Percentiles rank a stretch among this genome's conserved stretches.
Conservation (phyloP, 2,329 filamentous ascomycete species). For the Alternaria alternata region DNA sequence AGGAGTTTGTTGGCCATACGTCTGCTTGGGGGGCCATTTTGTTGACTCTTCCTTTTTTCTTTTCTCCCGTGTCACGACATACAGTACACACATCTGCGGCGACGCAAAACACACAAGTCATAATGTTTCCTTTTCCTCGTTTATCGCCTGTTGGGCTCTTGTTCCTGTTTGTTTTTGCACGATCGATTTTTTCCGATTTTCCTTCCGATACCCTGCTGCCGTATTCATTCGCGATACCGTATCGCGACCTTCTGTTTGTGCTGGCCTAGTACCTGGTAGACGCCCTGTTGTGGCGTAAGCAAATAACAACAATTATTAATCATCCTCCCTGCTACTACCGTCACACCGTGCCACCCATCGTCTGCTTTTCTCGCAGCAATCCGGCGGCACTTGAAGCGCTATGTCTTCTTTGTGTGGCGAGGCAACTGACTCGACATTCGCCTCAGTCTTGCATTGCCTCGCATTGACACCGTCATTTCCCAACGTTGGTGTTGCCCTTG, state of each 20-base stretch:
- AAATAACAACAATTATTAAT: not conserved
- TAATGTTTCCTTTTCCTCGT: conserved; percentile 14
- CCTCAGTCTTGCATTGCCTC: not conserved
- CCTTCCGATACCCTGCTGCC: conserved; percentile 19
- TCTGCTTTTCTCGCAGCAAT: not conserved
- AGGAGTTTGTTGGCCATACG: conserved; percentile 10
- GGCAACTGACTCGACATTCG: not conserved
- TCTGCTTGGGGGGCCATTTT: not conserved
- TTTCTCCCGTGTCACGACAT: conserved; percentile 9
- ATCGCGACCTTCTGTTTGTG: not conserved
- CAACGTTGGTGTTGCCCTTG: not conserved
- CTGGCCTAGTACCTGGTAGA: not conserved
- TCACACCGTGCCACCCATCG: not conserved
- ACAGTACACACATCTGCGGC: conserved; percentile 19
- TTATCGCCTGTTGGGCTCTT: not conserved
- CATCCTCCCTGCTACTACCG: not conserved
- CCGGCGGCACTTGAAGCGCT: not conserved
- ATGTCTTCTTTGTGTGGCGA: not conserved
- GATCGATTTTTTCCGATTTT: conserved; percentile 6
- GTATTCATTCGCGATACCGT: not conserved
- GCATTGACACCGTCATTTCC: not conserved
- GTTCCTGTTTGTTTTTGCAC: conserved; percentile 1
- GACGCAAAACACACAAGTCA: conserved; percentile 16
- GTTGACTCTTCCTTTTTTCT: not conserved
- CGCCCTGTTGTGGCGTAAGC: not conserved